phyloP scores from a whole-genome alignment of 2,329 filamentous ascomycete species.

The Rhynchosporium agropyri region DNA sequence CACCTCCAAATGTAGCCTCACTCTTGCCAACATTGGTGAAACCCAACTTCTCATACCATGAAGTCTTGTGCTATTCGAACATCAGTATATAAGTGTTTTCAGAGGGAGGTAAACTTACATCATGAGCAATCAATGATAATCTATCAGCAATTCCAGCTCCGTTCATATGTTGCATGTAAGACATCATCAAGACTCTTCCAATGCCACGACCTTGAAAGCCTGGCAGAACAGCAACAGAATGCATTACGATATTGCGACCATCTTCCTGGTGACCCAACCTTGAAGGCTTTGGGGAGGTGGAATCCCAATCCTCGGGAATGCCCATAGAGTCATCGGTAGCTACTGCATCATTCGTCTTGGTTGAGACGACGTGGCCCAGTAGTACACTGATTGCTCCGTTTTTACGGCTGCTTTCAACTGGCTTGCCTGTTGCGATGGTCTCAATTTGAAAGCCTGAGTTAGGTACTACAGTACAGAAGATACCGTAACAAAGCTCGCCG shows the following conservation, averaged over 20 bases:
- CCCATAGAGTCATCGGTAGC: slow-evolving; percentile 80
- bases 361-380: slow-evolving; percentile 77
- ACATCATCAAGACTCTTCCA: slow-evolving; percentile 72
- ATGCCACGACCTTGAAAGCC: slow-evolving; percentile 74
- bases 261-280: slow-evolving; percentile 69
- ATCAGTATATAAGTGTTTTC: neutral
- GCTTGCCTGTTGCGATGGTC: slow-evolving; percentile 57
- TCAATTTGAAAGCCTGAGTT: slow-evolving; percentile 53
- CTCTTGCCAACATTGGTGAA: slow-evolving; percentile 72
- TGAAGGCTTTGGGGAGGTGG: slow-evolving; percentile 48
- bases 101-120: slow-evolving; percentile 50
- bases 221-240: slow-evolving; percentile 80
- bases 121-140: slow-evolving; percentile 76
- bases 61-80: slow-evolving; percentile 58
- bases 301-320: slow-evolving; percentile 68
- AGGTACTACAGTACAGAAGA: slow-evolving; percentile 70
- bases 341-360: slow-evolving; percentile 62
- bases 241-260: slow-evolving; percentile 76
- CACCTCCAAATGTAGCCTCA: slow-evolving; percentile 71
- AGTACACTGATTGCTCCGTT: slow-evolving; percentile 63
- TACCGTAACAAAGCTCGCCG: slow-evolving; percentile 75
- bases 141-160: slow-evolving; percentile 70
- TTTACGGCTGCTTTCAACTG: slow-evolving; percentile 61
- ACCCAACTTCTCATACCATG: slow-evolving; percentile 76
- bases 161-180: slow-evolving; percentile 77